These are phyloP conservation scores for Wolfiporia cocos DNA, from an alignment of 1,284 basidiomycete genomes.

Conservation along the genomic window DNA sequence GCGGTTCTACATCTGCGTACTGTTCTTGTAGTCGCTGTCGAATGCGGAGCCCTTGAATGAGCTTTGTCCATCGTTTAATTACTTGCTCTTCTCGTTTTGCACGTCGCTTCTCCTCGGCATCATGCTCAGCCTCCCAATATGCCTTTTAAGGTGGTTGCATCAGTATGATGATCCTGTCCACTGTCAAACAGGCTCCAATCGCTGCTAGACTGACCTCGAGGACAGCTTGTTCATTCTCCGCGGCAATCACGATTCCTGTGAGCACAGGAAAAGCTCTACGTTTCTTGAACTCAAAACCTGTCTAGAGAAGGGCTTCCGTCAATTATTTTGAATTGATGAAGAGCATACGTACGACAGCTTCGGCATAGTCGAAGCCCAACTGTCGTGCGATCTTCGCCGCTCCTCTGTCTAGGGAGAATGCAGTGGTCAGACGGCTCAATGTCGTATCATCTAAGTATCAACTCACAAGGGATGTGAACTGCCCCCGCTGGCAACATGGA, in stretches of 20 bases:
- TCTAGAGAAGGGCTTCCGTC: conserved; percentile 35
- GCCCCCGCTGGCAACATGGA: conserved; percentile 92
- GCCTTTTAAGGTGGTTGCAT: conserved; percentile 54
- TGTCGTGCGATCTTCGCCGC: conserved; percentile 85
- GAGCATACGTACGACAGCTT: conserved; percentile 74
- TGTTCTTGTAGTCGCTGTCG: conserved; percentile 77
- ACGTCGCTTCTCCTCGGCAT: conserved; percentile 72
- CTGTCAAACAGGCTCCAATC: not conserved
- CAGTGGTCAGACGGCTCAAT: not conserved
- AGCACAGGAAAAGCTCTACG: conserved; percentile 82
- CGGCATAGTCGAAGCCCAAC: conserved; percentile 86
- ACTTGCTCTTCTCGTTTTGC: conserved; percentile 76
- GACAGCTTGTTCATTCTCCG: conserved; percentile 72
- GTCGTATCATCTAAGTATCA: too few relatives aligned
- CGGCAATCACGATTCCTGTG: conserved; percentile 83
- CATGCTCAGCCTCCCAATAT: conserved; percentile 77
- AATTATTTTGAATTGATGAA: not conserved
- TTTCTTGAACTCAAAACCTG: conserved; percentile 94
- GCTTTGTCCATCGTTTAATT: conserved; percentile 84
- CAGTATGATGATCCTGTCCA: conserved; percentile 1
- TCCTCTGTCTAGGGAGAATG: conserved; percentile 62
- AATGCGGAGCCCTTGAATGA: conserved; percentile 86
- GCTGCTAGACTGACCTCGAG: conserved; percentile 56
- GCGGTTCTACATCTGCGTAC: conserved; percentile 47
- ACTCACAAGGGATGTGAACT: conserved; percentile 82